Conservation (phyloP, 192 early-diverging fungal genomes). For the Podila epigama region DNA sequence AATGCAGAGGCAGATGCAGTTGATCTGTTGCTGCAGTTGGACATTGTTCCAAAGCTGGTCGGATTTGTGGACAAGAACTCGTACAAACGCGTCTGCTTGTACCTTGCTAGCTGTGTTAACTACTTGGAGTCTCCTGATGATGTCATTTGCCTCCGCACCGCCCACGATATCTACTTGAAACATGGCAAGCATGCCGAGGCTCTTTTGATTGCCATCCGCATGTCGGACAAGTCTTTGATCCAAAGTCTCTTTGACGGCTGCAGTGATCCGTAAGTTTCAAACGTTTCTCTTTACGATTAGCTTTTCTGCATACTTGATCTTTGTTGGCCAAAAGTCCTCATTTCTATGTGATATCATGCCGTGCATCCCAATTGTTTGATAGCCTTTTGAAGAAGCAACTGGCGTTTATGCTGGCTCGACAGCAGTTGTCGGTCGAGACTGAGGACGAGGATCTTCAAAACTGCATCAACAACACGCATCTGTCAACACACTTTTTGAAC, state of each 20-base stretch:
- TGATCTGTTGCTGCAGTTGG: constrained; percentile 92
- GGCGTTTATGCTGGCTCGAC: constrained; percentile 91
- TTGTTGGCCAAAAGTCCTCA: too few relatives aligned
- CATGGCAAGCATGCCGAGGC: constrained; percentile 84
- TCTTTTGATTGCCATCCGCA: constrained; percentile 83
- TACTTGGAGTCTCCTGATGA: constrained; percentile 93
- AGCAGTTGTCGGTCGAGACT: constrained; percentile 81
- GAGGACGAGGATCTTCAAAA: constrained; percentile 87
- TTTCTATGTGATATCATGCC: too few relatives aligned
- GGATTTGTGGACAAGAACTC: constrained; percentile 92
- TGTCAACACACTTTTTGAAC: constrained; percentile 88
- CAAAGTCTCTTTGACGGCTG: constrained; percentile 86
- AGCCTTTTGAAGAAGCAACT: constrained; percentile 92
- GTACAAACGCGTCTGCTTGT: constrained; percentile 92
- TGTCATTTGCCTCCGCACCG: constrained; percentile 80
- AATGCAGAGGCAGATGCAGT: constrained; percentile 99
- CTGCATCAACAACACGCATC: constrained; percentile 87
- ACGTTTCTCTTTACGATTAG: background rate
- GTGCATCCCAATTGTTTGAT: background rate
- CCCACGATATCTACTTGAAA: constrained; percentile 90
- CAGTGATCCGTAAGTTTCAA: constrained; percentile 69
- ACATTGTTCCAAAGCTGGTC: constrained; percentile 79
- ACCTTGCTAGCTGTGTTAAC: constrained; percentile 94
- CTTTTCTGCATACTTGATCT: too few relatives aligned
- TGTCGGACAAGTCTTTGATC: constrained; percentile 84